phyloP scores from a whole-genome alignment of 2,329 filamentous ascomycete genomes.

The Cercospora beticola region DNA sequence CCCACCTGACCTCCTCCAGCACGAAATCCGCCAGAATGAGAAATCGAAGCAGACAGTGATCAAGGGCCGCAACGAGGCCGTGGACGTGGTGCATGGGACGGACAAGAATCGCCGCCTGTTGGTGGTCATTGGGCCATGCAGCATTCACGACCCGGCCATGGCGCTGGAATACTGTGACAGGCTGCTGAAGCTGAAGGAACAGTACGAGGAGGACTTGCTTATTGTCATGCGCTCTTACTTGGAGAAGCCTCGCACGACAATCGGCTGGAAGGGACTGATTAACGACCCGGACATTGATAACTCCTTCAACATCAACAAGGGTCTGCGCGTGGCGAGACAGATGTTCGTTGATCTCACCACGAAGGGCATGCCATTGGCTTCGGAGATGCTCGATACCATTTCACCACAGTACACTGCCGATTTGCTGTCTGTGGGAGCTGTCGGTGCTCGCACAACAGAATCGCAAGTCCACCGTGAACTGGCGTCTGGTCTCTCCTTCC shows the following conservation, averaged over 20 bases:
- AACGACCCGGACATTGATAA: constrained; percentile 99
- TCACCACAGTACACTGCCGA: constrained; percentile 96
- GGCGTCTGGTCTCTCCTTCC: constrained; percentile 91
- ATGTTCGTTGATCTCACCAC: constrained; percentile 89
- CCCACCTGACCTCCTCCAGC: constrained; percentile 88
- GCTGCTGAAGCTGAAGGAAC: constrained; percentile 76
- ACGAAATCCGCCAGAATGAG: constrained; percentile 69
- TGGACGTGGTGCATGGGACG: constrained; percentile 60
- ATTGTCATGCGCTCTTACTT: constrained; percentile 98
- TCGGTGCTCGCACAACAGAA: constrained; percentile 95
- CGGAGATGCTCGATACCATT: constrained; percentile 97
- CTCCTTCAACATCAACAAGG: constrained; percentile 99
- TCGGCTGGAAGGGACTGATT: constrained; percentile 98
- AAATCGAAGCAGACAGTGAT: constrained; percentile 58
- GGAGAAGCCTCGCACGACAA: constrained; percentile 95
- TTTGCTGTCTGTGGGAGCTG: constrained; percentile 83
- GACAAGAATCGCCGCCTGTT: constrained; percentile 60
- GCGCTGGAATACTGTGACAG: constrained; percentile 91
- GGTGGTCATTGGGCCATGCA: constrained; percentile 91
- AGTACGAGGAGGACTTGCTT: constrained; percentile 83
- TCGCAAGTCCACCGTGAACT: constrained; percentile 93
- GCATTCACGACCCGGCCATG: constrained; percentile 89
- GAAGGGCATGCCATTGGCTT: constrained; percentile 93
- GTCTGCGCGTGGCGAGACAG: constrained; percentile 78
- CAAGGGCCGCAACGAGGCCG: constrained; percentile 59